These are phyloP conservation scores for Russula virescens DNA, from an alignment of 768 basidiomycete genomes.

Conservation along the genomic window DNA sequence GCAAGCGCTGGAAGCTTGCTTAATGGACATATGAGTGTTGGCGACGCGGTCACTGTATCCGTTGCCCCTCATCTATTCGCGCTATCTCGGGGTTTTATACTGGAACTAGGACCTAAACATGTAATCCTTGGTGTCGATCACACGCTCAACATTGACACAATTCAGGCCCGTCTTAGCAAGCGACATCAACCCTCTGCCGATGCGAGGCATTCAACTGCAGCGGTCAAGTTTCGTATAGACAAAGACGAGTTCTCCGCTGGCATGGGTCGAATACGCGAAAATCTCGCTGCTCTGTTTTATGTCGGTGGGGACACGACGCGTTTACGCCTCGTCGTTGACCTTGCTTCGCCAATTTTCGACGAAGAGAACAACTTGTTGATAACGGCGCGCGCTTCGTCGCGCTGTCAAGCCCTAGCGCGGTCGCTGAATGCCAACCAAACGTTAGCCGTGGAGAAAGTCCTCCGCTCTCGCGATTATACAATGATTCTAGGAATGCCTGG, in stretches of 20 bases:
- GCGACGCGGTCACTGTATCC: constrained; percentile 84
- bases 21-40: constrained; percentile 69
- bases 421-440: constrained; percentile 68
- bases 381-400: constrained; percentile 11
- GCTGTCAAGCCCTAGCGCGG: constrained; percentile 14
- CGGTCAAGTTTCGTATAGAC: constrained; percentile 75
- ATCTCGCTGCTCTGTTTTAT: constrained; percentile 86
- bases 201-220: constrained; percentile 18
- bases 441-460: constrained; percentile 63
- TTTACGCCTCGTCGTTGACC: constrained; percentile 76
- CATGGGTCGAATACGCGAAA: constrained; percentile 84
- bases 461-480: constrained; percentile 84
- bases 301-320: constrained; percentile 63
- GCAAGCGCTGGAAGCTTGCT: constrained; percentile 41
- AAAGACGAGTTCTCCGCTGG: constrained; percentile 87
- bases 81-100: constrained; percentile 75
- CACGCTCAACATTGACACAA: constrained; percentile 47
- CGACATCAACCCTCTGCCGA: constrained; percentile 27
- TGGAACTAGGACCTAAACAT: constrained; percentile 56
- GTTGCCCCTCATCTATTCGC: constrained; percentile 84
- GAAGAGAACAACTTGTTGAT: constrained; percentile 27
- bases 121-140: constrained; percentile 84
- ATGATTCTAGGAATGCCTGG: constrained; percentile 97
- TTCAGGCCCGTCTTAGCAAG: constrained; percentile 36
- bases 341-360: constrained; percentile 60